Base-by-base conservation (phyloP, 805 yeast species). In the Suhomyces pyralidae region DNA sequence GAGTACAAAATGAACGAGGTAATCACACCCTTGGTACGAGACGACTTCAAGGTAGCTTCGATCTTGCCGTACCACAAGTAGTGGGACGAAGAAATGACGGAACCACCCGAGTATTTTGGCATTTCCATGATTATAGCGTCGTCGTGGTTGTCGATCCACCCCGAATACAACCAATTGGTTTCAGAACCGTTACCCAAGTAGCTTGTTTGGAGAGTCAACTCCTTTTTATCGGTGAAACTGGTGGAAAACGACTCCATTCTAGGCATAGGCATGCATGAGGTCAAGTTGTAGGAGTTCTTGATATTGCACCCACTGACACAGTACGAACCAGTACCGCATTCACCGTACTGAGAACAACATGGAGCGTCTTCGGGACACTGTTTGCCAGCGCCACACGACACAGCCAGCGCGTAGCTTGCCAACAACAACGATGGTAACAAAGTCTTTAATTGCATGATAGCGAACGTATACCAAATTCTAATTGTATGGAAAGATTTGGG, bases 271-370 rank as follows among this genome's bases (percentile, higher is more conserved):
- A 90, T 81, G 72, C 97, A 92, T 0, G 97, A 83, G 10, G 81
- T 71, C 50, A 81, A 63, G 57, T 78, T 78, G 73, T 69, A 83
- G 4, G 96, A 88, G 63, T 61, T 84, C 55, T 83, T 74, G 38
- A 94, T 87, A 70, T 91, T 89, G 75, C 97, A 92, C 32, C 96
- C 93, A 55, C 93, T 94, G 49, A 91, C 76, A 76, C 97, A 92
- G 70, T 78, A 79, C 15, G 78, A 67, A 20, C 96, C 96, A 22
- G 84, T 80, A 61, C 96, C 96, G 74, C 96, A 89, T 30, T 70
- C 74, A 48, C 97, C 97, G 59, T 80, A 85, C 59, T 83, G 85
- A 10, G 89, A 82, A 68, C 97, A 91, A 70, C 97, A 91, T 52
- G 97, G 97, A n/a, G 65, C 58, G 45, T 76, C 78, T 63, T 86